These are phyloP conservation scores for Chytriomyces sp. DNA, from an alignment of 192 early-diverging fungal species.

Conservation along the genomic window DNA sequence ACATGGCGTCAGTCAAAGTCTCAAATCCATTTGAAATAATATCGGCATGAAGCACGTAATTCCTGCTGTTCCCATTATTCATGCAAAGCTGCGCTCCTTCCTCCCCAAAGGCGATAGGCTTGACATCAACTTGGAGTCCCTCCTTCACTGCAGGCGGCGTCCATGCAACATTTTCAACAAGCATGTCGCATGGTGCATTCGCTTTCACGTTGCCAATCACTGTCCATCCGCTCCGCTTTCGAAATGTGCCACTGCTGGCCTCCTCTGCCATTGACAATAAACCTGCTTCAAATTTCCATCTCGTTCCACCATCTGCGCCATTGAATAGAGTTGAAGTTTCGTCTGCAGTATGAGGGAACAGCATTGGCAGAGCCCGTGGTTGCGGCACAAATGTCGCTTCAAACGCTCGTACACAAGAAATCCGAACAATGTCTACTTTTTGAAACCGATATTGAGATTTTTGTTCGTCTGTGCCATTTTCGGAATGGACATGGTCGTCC, in stretches of 20 bases:
- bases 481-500: background rate
- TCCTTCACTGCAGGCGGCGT: too few species aligned
- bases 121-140: conserved; percentile 6
- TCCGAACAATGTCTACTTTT: conserved; percentile 7
- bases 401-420: conserved; percentile 18
- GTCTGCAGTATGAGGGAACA: background rate
- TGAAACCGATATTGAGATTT: background rate
- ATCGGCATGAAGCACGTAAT: conserved; percentile 20
- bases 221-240: conserved; percentile 11
- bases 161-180: background rate
- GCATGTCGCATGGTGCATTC: conserved; percentile 14
- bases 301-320: background rate
- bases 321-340: background rate
- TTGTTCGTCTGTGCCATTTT: background rate
- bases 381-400: conserved; percentile 15
- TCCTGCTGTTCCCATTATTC: conserved; percentile 13
- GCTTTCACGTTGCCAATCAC: conserved; percentile 8
- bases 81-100: background rate
- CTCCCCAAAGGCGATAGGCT: background rate
- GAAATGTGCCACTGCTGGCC: background rate
- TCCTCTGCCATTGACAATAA: background rate
- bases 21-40: background rate
- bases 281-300: conserved; percentile 6
- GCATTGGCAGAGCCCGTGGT: conserved; percentile 9
- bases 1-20: background rate